These are phyloP conservation scores for Tylopilus subfusipes DNA, from an alignment of 768 basidiomycete genomes.

Conservation along the genomic window DNA sequence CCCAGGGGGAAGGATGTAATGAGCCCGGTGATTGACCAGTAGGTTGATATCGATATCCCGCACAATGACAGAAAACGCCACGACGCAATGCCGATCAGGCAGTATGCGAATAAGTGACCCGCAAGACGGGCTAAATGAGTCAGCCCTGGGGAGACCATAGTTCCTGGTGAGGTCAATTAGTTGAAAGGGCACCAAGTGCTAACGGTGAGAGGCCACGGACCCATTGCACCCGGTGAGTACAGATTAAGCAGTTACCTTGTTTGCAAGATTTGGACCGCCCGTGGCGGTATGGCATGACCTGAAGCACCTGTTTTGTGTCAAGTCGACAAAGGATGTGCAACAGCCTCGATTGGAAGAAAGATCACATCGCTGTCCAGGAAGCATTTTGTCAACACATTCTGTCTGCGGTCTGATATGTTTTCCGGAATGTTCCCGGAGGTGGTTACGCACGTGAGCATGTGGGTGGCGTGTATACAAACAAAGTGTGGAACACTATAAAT, in stretches of 20 bases:
- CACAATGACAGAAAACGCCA: constrained; percentile 11
- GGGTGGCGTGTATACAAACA: constrained; percentile 24
- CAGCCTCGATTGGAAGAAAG: no score
- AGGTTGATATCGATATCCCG: constrained; percentile 34
- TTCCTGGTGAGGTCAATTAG: background rate
- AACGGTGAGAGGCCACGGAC: no score
- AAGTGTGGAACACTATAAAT: constrained; percentile 24
- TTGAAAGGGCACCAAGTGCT: no score
- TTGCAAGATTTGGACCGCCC: no score
- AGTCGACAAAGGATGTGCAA: no score
- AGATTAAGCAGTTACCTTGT: no score
- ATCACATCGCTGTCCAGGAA: no score
- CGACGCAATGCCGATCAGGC: background rate
- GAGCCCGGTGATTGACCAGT: constrained; percentile 34
- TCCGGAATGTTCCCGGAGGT: background rate
- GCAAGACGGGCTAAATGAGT: constrained; percentile 5
- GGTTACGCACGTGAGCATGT: background rate
- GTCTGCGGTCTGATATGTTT: no score
- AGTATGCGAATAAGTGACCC: background rate
- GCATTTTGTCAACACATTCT: no score
- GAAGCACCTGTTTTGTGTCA: no score
- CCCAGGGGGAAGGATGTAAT: constrained; percentile 34
- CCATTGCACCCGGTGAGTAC: no score
- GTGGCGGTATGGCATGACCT: no score
- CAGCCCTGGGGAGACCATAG: constrained; percentile 14